These are phyloP conservation scores for Penicillium nucicola DNA, from an alignment of 495 filamentous ascomycete genomes.

Conservation along the genomic window DNA sequence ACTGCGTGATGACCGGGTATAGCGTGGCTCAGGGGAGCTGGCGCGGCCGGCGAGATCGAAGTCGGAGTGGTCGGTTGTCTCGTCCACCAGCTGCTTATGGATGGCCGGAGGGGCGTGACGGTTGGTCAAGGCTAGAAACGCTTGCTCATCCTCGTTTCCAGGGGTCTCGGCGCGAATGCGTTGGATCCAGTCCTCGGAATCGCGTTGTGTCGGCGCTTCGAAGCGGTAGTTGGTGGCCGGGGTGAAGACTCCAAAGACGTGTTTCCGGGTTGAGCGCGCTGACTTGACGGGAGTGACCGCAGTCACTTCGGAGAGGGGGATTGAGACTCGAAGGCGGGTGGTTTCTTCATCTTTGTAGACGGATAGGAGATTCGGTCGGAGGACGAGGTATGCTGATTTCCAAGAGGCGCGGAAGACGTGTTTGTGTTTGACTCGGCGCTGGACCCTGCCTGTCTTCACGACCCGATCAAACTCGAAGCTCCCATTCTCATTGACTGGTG, in stretches of 20 bases:
- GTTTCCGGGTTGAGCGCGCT: constrained; percentile 71
- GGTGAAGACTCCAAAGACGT: constrained; percentile 92
- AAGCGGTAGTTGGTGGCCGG: constrained; percentile 89
- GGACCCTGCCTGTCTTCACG: constrained; percentile 79
- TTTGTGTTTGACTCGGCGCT: constrained; percentile 87
- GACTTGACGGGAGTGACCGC: constrained; percentile 86
- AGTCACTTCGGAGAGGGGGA: constrained; percentile 85
- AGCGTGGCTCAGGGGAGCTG: constrained; percentile 45
- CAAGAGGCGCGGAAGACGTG: constrained; percentile 75
- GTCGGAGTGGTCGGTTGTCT: constrained; percentile 47
- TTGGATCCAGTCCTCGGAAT: constrained; percentile 84
- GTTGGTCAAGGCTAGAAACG: constrained; percentile 60
- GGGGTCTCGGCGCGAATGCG: constrained; percentile 75
- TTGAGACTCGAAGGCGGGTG: constrained; percentile 80
- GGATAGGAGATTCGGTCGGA: constrained; percentile 89
- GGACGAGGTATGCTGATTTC: constrained; percentile 86
- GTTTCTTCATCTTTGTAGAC: constrained; percentile 93
- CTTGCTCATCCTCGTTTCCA: constrained; percentile 81
- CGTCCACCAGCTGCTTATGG: constrained; percentile 37
- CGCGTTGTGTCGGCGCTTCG: constrained; percentile 65
- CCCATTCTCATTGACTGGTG: constrained; percentile 89
- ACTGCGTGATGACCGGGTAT: constrained; percentile 26
- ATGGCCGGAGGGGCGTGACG: constrained; percentile 29
- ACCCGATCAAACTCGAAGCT: constrained; percentile 94
- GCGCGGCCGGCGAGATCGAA: constrained; percentile 29